Percentiles rank a stretch among this genome's conserved stretches.
Conservation (phyloP, 768 basidiomycete species). For the Macrolepiota dolichaula region DNA sequence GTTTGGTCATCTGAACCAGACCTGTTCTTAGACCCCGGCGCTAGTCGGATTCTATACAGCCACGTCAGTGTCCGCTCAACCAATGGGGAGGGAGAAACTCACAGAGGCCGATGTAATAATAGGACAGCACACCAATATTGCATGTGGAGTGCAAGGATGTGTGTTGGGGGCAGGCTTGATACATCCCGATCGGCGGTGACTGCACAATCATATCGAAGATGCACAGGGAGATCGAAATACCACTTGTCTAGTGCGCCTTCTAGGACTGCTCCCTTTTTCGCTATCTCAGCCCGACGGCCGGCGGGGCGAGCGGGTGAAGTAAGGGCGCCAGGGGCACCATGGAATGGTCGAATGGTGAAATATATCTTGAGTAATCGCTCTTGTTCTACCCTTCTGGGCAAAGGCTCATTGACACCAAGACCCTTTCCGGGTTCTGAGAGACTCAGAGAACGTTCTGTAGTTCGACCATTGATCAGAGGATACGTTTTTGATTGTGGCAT, state of each 20-base stretch:
- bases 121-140: slow-evolving; percentile 82
- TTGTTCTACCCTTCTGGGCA: slow-evolving; percentile 24
- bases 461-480: not conserved
- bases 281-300: slow-evolving; percentile 51
- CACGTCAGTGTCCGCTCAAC: slow-evolving; percentile 11
- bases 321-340: not conserved
- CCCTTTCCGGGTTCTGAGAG: not conserved
- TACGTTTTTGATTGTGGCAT: not conserved
- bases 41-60: slow-evolving; percentile 36
- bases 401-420: not conserved
- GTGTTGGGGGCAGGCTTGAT: slow-evolving; percentile 34
- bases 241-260: slow-evolving; percentile 70
- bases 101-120: slow-evolving; percentile 79
- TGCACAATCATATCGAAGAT: slow-evolving; percentile 61
- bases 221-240: slow-evolving; percentile 67
- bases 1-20: slow-evolving; percentile 43
- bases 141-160: slow-evolving; percentile 76
- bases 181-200: slow-evolving; percentile 20
- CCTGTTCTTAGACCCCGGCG: slow-evolving; percentile 32
- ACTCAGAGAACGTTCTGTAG: not conserved
- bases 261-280: slow-evolving; percentile 35
- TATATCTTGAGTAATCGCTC: slow-evolving; percentile 73
- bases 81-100: slow-evolving; percentile 25
- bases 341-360: slow-evolving; percentile 58
- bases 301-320: slow-evolving; percentile 13